Base-by-base conservation (phyloP, 2,329 filamentous ascomycete genomes). In the Tolypocladium tundrense region DNA sequence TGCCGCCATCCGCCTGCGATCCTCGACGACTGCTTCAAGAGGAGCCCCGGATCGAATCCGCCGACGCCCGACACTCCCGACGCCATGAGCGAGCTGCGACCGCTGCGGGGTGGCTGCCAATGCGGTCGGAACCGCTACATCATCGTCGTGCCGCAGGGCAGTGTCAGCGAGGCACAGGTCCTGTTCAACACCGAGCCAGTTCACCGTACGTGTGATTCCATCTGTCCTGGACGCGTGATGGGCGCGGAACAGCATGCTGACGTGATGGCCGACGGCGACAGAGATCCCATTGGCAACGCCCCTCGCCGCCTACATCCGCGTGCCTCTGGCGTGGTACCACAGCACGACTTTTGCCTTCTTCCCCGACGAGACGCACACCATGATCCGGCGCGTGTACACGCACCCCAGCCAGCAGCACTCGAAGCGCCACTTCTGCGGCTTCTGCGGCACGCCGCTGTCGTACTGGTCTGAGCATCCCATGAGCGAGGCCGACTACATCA, bases 101-200 rank as follows among this genome's bases (percentile, higher is more conserved):
- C 80, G 43, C 80, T 96, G 58, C 84, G 82, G 62, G 91, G 91
- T 66, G 83, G 86, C 62, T 96, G 92, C 76, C 86, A 88, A 56
- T 97, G 92, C 72, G 91, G 91, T 58, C 85, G 92, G 60, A 96
- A 94, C 68, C 81, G 86, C 68, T 96, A 96, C 74, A 79, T 85
- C 59, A 84, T 96, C 64, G 74, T 83, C 52, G 79, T 93, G 31
- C 91, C 91, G 1, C 70, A 77, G 24, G 73, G 79, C 64, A 76
- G 81, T 45, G 72, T 75, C 43, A 75, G 84, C 40, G 73, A 80
- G 55, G 84, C 86, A 19, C 80, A 85, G 63, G 84, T 95, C 27
- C 82, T 91, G 61, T 94, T 96, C 69, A 87, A 91, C 71, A 85
- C 86, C 42, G 82, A 84, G 59, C 77, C 79, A 58, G 76, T 79